Conservation (phyloP, 2,329 filamentous ascomycete genomes). For the Epichloe elymi region DNA sequence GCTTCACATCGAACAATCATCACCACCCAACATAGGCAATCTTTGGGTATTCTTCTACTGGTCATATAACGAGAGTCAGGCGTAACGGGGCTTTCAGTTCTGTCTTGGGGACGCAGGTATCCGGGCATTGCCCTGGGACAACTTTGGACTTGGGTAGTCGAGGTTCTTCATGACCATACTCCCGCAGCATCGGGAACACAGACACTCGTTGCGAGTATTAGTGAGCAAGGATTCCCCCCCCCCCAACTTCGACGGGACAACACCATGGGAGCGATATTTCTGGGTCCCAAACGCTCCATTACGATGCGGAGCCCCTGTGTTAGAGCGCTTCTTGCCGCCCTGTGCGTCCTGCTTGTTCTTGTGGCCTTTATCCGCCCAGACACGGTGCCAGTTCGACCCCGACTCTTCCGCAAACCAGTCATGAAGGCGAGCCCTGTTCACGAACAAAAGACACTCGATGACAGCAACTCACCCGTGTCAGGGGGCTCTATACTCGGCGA, state of each 20-base stretch:
- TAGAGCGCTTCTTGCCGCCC: slow-evolving; percentile 30
- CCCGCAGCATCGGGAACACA: no score
- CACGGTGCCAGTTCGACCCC: slow-evolving; percentile 25
- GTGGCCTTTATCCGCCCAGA: slow-evolving; percentile 28
- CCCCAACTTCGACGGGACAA: neutral
- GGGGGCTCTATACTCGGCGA: slow-evolving; percentile 6
- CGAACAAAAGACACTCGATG: slow-evolving; percentile 19
- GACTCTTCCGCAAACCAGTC: slow-evolving; percentile 24
- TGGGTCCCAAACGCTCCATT: slow-evolving; percentile 26
- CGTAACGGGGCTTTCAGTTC: no score
- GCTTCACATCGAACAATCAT: neutral
- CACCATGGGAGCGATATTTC: slow-evolving; percentile 25
- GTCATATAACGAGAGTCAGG: no score
- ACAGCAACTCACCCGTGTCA: slow-evolving; percentile 9
- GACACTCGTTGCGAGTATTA: no score
- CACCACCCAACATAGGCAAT: no score
- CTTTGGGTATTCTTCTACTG: no score
- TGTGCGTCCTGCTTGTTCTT: slow-evolving; percentile 29
- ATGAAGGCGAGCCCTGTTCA: slow-evolving; percentile 14
- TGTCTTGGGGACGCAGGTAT: no score
- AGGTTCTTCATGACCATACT: no score
- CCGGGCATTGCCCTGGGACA: no score
- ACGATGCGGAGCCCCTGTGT: slow-evolving; percentile 36
- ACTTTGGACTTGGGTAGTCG: no score
- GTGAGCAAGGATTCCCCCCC: no score